These are phyloP conservation scores for Diplocarpon rosae DNA, from an alignment of 2,329 filamentous ascomycete species.

Conservation along the genomic window DNA sequence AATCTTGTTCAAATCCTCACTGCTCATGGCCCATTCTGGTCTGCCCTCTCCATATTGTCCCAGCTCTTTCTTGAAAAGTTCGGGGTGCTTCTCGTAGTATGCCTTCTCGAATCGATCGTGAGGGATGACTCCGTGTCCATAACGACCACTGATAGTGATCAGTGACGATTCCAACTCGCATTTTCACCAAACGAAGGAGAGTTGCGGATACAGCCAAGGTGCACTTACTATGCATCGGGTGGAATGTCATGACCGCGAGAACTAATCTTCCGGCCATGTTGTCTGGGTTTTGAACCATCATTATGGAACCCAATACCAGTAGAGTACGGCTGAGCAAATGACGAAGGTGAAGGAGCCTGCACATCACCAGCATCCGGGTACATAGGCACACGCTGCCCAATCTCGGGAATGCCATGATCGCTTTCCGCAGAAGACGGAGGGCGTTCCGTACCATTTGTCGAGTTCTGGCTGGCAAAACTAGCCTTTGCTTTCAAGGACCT, in stretches of 20 bases:
- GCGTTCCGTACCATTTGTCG: slow-evolving; percentile 32
- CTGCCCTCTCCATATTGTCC: slow-evolving; percentile 45
- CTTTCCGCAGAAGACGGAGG: slow-evolving; percentile 52
- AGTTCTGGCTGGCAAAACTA: slow-evolving; percentile 43
- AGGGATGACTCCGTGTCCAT: slow-evolving; percentile 69
- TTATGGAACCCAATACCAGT: slow-evolving; percentile 39
- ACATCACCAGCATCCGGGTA: slow-evolving; percentile 87
- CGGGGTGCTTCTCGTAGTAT: slow-evolving; percentile 88
- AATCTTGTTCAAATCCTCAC: slow-evolving; percentile 81
- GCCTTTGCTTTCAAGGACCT: slow-evolving; percentile 50
- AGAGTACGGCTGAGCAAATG: slow-evolving; percentile 26
- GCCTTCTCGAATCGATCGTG: slow-evolving; percentile 79
- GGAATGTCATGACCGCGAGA: slow-evolving; percentile 60
- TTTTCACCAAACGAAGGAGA: not conserved
- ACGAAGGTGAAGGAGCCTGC: slow-evolving; percentile 80
- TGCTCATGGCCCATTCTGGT: slow-evolving; percentile 74
- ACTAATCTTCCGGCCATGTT: slow-evolving; percentile 63
- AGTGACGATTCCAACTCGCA: slow-evolving; percentile 1
- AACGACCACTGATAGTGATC: slow-evolving; percentile 42
- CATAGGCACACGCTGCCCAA: slow-evolving; percentile 89
- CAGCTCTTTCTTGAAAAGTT: slow-evolving; percentile 62
- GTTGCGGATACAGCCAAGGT: not conserved
- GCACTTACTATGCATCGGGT: slow-evolving; percentile 63
- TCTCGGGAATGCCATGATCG: slow-evolving; percentile 83
- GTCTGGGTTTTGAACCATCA: slow-evolving; percentile 37